Evolutionary conservation across 148 eudicot genomes (phyloP).

Genomic region (Cornus suecica): DNA sequence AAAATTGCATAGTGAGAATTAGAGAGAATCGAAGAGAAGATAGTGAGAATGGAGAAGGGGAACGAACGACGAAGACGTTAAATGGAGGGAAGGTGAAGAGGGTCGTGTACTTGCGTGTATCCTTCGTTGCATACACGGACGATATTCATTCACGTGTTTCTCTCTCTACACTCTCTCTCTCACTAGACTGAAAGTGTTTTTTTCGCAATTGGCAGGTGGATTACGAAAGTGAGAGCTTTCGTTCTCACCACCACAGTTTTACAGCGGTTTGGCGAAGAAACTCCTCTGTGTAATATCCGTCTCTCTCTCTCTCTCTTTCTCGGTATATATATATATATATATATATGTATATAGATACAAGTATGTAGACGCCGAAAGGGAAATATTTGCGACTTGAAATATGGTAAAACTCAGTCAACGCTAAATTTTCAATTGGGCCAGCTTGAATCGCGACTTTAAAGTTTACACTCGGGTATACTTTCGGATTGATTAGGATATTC

Average conservation of each 20-base stretch:
- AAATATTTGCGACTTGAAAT: too few species aligned
- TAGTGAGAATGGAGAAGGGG: neutral
- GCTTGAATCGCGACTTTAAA: too few species aligned
- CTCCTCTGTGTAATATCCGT: neutral
- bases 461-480: too few species aligned
- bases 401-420: too few species aligned
- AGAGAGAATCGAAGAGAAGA: neutral
- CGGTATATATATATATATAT: neutral
- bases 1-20: neutral
- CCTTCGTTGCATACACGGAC: constrained; percentile 68
- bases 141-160: constrained; percentile 59
- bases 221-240: neutral
- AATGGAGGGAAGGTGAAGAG: neutral
- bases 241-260: neutral
- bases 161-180: constrained; percentile 1
- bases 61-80: neutral
- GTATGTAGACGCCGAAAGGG: too few species aligned
- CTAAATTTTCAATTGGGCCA: too few species aligned
- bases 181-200: neutral
- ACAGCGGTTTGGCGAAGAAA: neutral
- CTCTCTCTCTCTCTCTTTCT: neutral
- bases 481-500: too few species aligned
- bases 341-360: neutral
- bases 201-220: neutral
- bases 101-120: constrained; percentile 45